phyloP scores from a whole-genome alignment of 441 rosid species.

The Viola pubescens region DNA sequence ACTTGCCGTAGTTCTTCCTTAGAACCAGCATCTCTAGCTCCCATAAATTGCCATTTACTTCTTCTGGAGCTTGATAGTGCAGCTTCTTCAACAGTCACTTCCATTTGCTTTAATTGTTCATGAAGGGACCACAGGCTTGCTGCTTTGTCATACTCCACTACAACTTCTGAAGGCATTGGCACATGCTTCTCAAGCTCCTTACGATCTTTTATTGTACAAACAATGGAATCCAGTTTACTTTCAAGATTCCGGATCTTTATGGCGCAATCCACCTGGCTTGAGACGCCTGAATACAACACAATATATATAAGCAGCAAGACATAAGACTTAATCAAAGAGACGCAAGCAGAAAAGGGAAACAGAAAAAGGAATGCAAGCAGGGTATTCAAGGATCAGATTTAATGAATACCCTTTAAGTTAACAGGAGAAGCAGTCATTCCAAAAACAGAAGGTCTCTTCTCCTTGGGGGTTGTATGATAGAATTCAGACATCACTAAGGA shows the following conservation, averaged over 20 bases:
- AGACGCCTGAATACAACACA: constrained; percentile 57
- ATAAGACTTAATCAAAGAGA: constrained; percentile 10
- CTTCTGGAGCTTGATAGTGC: constrained; percentile 80
- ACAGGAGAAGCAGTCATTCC: constrained; percentile 99
- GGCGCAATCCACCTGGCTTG: constrained; percentile 97
- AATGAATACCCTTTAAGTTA: constrained; percentile 74
- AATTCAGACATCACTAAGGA: constrained; percentile 99
- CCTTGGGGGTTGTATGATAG: constrained; percentile 85
- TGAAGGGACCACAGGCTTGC: constrained; percentile 95
- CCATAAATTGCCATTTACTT: constrained; percentile 99
- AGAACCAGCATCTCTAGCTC: constrained; percentile 99
- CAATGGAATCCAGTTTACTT: constrained; percentile 87
- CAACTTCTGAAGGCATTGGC: constrained; percentile 92
- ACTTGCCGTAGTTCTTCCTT: constrained; percentile 94
- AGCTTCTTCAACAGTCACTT: constrained; percentile 83
- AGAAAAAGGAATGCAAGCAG: constrained; percentile 11
- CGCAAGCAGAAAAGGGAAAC: background rate
- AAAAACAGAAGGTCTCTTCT: constrained; percentile 89
- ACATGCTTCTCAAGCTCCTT: constrained; percentile 96
- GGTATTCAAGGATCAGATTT: constrained; percentile 4
- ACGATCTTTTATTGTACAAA: constrained; percentile 94
- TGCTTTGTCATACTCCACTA: constrained; percentile 92
- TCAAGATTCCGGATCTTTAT: constrained; percentile 95
- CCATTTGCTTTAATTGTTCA: constrained; percentile 90
- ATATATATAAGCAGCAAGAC: constrained; percentile 4